A percentile compares a stretch with the other conserved stretches of the same genome.
Evolutionary conservation across 345 rosid genomes (phyloP).

Genomic region (Citrus reticulata): DNA sequence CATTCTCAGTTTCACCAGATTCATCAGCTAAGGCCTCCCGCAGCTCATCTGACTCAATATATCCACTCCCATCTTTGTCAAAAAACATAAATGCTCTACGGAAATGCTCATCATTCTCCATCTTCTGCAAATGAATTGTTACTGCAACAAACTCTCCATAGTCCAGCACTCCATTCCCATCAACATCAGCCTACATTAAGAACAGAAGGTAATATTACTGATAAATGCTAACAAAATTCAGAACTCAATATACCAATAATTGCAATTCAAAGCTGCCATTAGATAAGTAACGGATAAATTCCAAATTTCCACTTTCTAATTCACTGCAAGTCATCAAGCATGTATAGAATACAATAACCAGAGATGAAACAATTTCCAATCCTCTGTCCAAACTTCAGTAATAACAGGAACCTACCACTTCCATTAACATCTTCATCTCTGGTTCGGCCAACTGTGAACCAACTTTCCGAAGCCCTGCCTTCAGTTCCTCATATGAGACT

Average conservation of each 20-base stretch:
- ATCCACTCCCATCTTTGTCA: conserved; percentile 78
- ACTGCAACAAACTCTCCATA: conserved; percentile 98
- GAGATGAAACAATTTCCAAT: conserved; percentile 2
- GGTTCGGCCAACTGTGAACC: conserved; percentile 91
- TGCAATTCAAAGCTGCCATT: too few species aligned
- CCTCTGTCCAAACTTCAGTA: neutral
- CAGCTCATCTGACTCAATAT: conserved; percentile 75
- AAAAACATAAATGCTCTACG: conserved; percentile 90
- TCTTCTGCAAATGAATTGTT: conserved; percentile 94
- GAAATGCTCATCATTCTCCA: conserved; percentile 95
- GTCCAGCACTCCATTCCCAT: conserved; percentile 83
- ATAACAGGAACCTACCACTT: conserved; percentile 60
- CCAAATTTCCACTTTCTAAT: neutral
- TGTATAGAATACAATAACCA: neutral
- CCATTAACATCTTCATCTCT: conserved; percentile 97
- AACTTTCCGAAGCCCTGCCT: conserved; percentile 85
- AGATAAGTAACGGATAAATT: neutral
- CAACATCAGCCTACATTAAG: conserved; percentile 82
- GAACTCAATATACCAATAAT: neutral
- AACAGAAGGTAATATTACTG: neutral
- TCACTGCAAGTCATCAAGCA: too few species aligned
- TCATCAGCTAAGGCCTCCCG: conserved; percentile 75
- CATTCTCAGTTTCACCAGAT: conserved; percentile 57
- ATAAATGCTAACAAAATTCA: conserved; percentile 2
- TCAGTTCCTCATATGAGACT: conserved; percentile 73